Percentiles rank a stretch among this genome's conserved stretches.
Conservation (phyloP, 164 flowering plant species). For the Sedum album region DNA sequence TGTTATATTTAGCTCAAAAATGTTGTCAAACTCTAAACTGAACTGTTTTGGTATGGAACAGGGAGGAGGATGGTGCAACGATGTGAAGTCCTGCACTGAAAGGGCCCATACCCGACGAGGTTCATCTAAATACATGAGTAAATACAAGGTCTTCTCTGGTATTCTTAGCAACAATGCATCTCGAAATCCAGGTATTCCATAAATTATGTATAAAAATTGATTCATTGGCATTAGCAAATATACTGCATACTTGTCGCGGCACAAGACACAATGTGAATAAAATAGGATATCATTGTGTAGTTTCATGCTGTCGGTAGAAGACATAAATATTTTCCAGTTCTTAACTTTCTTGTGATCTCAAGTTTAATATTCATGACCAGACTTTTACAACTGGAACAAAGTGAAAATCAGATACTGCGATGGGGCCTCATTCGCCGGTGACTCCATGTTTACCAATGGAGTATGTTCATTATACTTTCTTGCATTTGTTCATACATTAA, state of each 20-base stretch:
- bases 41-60: constrained; percentile 10
- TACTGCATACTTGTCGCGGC: not conserved
- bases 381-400: constrained; percentile 96
- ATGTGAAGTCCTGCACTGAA: constrained; percentile 55
- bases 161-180: constrained; percentile 73
- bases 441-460: constrained; percentile 48
- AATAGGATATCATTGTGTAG: not conserved
- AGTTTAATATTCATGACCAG: constrained; percentile 27
- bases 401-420: constrained; percentile 94
- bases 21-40: not conserved
- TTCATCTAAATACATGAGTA: constrained; percentile 65
- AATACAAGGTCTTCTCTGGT: constrained; percentile 57
- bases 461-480: constrained; percentile 25
- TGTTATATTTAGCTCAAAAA: not conserved
- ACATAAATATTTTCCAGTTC: not conserved
- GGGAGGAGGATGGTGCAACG: constrained; percentile 99
- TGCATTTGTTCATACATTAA: not conserved
- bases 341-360: not conserved
- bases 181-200: constrained; percentile 63
- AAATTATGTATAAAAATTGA: too few relatives aligned
- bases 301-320: not conserved
- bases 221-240: too few relatives aligned
- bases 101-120: constrained; percentile 66
- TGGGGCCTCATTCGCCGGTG: constrained; percentile 94
- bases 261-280: constrained; percentile 4